Evolutionary conservation across 169 alveolate species (phyloP).

Genomic region (Theileria annulata): DNA sequence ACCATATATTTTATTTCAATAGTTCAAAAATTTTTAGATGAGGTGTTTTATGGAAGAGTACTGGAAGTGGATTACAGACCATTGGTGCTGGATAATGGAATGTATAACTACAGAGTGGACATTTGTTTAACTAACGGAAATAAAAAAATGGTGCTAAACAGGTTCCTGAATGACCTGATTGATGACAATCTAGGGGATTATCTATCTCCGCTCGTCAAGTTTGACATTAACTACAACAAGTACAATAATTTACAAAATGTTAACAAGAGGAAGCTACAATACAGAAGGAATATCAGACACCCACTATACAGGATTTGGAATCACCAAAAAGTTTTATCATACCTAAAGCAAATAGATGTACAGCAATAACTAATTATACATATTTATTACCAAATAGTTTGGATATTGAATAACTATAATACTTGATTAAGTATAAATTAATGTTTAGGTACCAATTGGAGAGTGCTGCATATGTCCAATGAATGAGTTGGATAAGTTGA

Average conservation of each 20-base stretch:
- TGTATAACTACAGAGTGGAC: constrained; percentile 48
- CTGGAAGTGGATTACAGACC: constrained; percentile 52
- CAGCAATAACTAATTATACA: neutral
- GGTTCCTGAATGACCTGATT: constrained; percentile 21
- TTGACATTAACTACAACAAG: constrained; percentile 55
- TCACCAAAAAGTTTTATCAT: constrained; percentile 49
- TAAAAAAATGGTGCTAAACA: constrained; percentile 33
- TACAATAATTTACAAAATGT: constrained; percentile 28
- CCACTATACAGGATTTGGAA: constrained; percentile 68
- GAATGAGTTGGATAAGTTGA: constrained; percentile 70
- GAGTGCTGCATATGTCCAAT: constrained; percentile 79
- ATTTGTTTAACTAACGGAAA: constrained; percentile 61
- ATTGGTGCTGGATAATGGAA: constrained; percentile 29
- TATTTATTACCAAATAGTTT: neutral
- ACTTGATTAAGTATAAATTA: too few relatives aligned
- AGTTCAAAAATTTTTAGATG: constrained; percentile 40
- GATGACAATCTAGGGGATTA: constrained; percentile 35
- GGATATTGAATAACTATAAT: too few relatives aligned
- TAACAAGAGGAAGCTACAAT: constrained; percentile 53
- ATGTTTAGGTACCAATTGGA: constrained; percentile 65
- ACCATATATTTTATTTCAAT: too few relatives aligned
- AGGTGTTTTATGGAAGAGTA: constrained; percentile 58
- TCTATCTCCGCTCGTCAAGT: constrained; percentile 56
- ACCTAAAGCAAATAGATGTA: constrained; percentile 48
- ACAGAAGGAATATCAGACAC: constrained; percentile 59